phyloP scores from a whole-genome alignment of 2,329 filamentous ascomycete genomes.

The Trichoderma sp. region DNA sequence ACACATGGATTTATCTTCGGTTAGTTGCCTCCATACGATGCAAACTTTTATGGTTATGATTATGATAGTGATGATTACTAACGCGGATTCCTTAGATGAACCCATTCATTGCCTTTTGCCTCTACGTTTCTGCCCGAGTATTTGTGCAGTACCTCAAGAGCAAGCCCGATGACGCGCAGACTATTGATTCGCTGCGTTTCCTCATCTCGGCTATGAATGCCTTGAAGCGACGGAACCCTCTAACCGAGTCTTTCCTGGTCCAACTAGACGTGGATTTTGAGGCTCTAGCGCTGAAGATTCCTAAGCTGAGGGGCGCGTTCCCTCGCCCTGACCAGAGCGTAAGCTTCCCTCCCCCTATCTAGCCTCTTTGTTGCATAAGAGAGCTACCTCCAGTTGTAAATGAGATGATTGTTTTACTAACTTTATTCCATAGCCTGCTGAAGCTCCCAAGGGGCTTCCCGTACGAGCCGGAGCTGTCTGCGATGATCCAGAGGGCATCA shows the following conservation, averaged over 20 bases:
- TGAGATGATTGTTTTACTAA: conserved; percentile 23
- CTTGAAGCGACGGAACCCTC: conserved; percentile 79
- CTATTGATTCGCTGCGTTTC: conserved; percentile 80
- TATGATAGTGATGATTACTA: not conserved
- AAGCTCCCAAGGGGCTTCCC: conserved; percentile 22
- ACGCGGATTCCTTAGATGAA: conserved; percentile 64
- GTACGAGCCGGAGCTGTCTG: conserved; percentile 27
- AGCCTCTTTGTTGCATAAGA: not conserved
- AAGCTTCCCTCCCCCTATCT: conserved; percentile 15
- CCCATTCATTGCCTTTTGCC: conserved; percentile 89
- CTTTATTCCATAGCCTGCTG: not conserved
- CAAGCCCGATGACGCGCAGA: conserved; percentile 77
- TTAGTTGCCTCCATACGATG: conserved; percentile 44
- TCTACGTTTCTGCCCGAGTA: conserved; percentile 92
- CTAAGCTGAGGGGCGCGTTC: conserved; percentile 53
- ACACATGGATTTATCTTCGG: conserved; percentile 77
- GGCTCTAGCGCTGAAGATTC: conserved; percentile 61
- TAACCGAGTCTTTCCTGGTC: conserved; percentile 91
- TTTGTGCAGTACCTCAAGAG: conserved; percentile 97
- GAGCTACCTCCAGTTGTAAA: too few species aligned
- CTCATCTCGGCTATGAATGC: conserved; percentile 87
- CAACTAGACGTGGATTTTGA: conserved; percentile 92
- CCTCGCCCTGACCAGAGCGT: conserved; percentile 52
- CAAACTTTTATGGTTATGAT: not conserved
- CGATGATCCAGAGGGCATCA: conserved; percentile 36